phyloP scores from a whole-genome alignment of 768 basidiomycete genomes.

The Leucocoprinus leucothites region DNA sequence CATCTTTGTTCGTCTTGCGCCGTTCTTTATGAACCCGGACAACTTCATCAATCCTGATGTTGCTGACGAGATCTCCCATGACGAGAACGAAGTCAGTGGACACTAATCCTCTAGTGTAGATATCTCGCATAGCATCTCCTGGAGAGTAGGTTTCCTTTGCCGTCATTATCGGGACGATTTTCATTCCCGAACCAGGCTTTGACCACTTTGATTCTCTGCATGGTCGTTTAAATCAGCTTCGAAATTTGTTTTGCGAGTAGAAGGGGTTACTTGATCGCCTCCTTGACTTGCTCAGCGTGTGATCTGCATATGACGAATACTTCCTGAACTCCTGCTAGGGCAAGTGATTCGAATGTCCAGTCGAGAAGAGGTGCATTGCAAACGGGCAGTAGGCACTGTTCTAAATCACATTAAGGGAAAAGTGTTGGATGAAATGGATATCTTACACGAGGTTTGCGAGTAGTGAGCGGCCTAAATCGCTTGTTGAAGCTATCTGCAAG shows the following conservation, averaged over 20 bases:
- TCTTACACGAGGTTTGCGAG: slow-evolving; percentile 80
- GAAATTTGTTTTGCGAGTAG: slow-evolving; percentile 11
- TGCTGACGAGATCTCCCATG: slow-evolving; percentile 90
- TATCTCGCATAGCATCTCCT: slow-evolving; percentile 91
- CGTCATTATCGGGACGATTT: slow-evolving; percentile 82
- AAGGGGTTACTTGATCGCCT: slow-evolving; percentile 70
- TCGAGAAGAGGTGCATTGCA: slow-evolving; percentile 92
- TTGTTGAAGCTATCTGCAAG: slow-evolving; percentile 97
- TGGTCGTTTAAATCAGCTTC: slow-evolving; percentile 12
- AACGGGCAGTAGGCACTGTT: slow-evolving; percentile 86
- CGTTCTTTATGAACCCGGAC: slow-evolving; percentile 87
- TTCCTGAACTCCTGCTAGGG: slow-evolving; percentile 93
- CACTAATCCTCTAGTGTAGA: slow-evolving; percentile 89
- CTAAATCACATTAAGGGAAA: slow-evolving; percentile 17
- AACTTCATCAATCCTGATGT: slow-evolving; percentile 86
- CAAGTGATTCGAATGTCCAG: slow-evolving; percentile 95
- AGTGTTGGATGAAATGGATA: slow-evolving; percentile 11
- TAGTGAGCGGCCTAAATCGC: slow-evolving; percentile 87
- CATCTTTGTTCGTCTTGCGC: slow-evolving; percentile 83
- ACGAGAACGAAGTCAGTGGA: slow-evolving; percentile 90
- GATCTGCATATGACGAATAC: slow-evolving; percentile 95
- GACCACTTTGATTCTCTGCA: slow-evolving; percentile 83
- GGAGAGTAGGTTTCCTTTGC: slow-evolving; percentile 85
- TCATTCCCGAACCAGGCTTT: slow-evolving; percentile 71
- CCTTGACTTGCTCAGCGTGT: slow-evolving; percentile 82